Conservation (phyloP, 352 stramenopile species). For the Globisporangium paddicum region DNA sequence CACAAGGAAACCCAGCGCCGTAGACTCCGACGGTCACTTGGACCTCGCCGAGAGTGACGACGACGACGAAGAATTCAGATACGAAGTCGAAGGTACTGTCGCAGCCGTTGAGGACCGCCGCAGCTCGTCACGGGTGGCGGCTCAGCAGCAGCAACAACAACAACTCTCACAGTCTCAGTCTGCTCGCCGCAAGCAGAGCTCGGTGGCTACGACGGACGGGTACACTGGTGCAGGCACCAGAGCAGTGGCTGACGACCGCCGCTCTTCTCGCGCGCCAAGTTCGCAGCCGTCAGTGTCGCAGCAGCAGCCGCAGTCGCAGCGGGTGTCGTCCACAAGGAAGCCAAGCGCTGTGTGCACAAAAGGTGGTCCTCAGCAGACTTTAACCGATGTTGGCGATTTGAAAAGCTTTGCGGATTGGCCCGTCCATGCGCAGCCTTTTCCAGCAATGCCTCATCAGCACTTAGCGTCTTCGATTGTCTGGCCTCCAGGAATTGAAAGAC, state of each 20-base stretch:
- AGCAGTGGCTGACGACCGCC: background rate
- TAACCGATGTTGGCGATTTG: background rate
- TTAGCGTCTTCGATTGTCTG: constrained; percentile 27
- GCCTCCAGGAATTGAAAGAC: constrained; percentile 48
- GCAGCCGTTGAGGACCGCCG: background rate
- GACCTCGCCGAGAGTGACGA: background rate
- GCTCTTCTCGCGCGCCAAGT: background rate
- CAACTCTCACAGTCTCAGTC: background rate
- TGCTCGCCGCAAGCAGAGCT: constrained; percentile 5
- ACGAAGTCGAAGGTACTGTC: background rate
- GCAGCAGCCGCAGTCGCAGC: background rate
- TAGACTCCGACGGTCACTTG: background rate
- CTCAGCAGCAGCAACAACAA: background rate
- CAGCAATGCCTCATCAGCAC: background rate
- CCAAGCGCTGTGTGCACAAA: no score
- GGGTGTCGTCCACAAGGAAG: background rate
- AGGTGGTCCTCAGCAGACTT: no score
- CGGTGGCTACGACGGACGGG: constrained; percentile 12
- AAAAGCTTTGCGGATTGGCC: background rate
- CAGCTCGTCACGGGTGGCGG: background rate
- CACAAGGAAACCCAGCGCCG: background rate
- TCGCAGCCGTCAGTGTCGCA: background rate
- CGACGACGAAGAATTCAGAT: background rate
- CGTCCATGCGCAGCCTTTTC: background rate
- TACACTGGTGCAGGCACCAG: background rate